Evolutionary conservation across 2,329 filamentous ascomycete genomes (phyloP).

Genomic region (Thyridium curvatum): DNA sequence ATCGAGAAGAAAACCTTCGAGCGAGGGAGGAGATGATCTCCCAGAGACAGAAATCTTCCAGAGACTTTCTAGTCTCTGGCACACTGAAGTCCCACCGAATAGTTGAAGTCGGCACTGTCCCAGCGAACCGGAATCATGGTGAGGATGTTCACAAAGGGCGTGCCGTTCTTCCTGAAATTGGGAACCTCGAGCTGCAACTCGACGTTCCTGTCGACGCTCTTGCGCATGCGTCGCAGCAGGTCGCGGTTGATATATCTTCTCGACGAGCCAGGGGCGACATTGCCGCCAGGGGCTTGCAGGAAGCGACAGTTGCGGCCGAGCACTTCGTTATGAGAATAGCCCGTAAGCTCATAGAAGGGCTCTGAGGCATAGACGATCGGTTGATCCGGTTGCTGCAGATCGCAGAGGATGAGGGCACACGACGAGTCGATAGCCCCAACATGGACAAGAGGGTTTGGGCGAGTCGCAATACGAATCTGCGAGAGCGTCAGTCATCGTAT

Average conservation of each 20-base stretch:
- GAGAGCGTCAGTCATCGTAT: not conserved
- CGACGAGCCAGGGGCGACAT: no score
- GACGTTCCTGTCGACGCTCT: slow-evolving; percentile 33
- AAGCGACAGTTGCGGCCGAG: slow-evolving; percentile 80
- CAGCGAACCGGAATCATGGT: slow-evolving; percentile 78
- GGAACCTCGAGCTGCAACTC: slow-evolving; percentile 52
- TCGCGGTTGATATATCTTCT: slow-evolving; percentile 51
- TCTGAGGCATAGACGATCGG: slow-evolving; percentile 84
- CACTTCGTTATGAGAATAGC: slow-evolving; percentile 69
- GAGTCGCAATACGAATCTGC: slow-evolving; percentile 56
- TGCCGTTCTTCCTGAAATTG: slow-evolving; percentile 78
- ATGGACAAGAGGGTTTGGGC: slow-evolving; percentile 68
- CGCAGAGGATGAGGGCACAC: slow-evolving; percentile 77
- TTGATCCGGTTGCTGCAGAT: slow-evolving; percentile 64
- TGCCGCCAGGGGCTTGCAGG: slow-evolving; percentile 67
- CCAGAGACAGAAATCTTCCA: not conserved
- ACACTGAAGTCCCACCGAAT: slow-evolving; percentile 77
- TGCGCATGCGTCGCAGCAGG: slow-evolving; percentile 48
- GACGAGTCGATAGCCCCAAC: slow-evolving; percentile 80
- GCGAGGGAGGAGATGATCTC: not conserved
- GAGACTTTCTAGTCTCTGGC: slow-evolving; percentile 28
- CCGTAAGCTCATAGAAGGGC: slow-evolving; percentile 71
- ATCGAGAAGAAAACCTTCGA: not conserved
- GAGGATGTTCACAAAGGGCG: slow-evolving; percentile 73
- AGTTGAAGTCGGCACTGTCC: slow-evolving; percentile 54